Evolutionary conservation across 371 early-diverging fungal species (phyloP).

Genomic region (Apophysomyces sp.): DNA sequence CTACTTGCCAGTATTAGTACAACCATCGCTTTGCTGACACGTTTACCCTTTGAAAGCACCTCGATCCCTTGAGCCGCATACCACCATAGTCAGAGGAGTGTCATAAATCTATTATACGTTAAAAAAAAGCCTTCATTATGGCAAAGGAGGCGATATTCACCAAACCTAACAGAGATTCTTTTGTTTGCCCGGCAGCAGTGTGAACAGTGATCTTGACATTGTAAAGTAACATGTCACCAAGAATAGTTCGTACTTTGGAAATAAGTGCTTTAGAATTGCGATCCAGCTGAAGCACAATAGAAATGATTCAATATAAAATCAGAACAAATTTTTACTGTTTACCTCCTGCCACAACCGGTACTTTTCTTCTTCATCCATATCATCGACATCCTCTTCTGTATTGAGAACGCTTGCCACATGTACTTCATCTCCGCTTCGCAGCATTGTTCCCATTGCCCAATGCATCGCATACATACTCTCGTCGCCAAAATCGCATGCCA

Average conservation of each 20-base stretch:
- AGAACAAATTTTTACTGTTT: neutral
- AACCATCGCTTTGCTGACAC: neutral
- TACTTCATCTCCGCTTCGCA: conserved; percentile 53
- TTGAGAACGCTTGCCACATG: conserved; percentile 52
- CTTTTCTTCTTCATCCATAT: conserved; percentile 38
- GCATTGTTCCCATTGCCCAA: conserved; percentile 50
- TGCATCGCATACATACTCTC: conserved; percentile 47
- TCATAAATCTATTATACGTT: conserved; percentile 37
- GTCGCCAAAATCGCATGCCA: conserved; percentile 46
- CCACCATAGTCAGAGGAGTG: conserved; percentile 51
- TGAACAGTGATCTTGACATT: conserved; percentile 56
- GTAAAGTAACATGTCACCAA: conserved; percentile 42
- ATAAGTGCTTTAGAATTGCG: conserved; percentile 47
- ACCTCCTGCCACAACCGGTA: conserved; percentile 38
- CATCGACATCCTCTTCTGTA: conserved; percentile 43
- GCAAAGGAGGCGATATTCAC: conserved; percentile 21
- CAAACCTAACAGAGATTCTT: conserved; percentile 51
- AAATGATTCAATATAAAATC: neutral
- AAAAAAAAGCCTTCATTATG: conserved; percentile 1
- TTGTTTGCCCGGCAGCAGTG: conserved; percentile 54
- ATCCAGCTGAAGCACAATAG: conserved; percentile 17
- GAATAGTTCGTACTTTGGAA: conserved; percentile 33
- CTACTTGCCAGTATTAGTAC: conserved; percentile 7
- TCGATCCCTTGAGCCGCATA: conserved; percentile 57
- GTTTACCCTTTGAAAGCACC: conserved; percentile 57